These are phyloP conservation scores for Exidia glandulosa DNA, from an alignment of 768 basidiomycete genomes.

Conservation along the genomic window DNA sequence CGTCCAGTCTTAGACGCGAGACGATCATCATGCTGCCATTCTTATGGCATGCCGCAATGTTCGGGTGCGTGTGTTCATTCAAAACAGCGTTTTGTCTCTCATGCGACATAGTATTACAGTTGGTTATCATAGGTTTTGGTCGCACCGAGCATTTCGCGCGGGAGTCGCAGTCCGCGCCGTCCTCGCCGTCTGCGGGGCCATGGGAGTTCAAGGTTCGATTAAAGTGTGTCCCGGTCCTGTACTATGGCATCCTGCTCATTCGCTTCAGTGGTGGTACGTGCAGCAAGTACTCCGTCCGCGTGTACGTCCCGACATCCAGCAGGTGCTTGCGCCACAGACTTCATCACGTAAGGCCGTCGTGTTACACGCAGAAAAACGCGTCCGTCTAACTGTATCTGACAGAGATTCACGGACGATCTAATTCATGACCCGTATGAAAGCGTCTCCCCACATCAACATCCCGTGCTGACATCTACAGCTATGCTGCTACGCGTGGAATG, in stretches of 20 bases:
- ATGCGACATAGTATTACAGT: slow-evolving; percentile 16
- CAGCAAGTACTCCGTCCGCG: neutral
- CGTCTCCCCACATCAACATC: neutral
- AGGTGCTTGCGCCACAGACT: slow-evolving; percentile 65
- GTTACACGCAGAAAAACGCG: no score
- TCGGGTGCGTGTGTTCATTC: slow-evolving; percentile 39
- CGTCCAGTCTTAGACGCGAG: slow-evolving; percentile 27
- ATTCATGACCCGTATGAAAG: slow-evolving; percentile 51
- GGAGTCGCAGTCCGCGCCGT: slow-evolving; percentile 39
- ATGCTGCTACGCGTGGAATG: slow-evolving; percentile 62
- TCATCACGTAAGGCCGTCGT: slow-evolving; percentile 45
- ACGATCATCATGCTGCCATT: slow-evolving; percentile 42
- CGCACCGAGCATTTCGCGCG: slow-evolving; percentile 61
- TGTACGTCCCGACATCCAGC: neutral
- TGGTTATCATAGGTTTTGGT: slow-evolving; percentile 73
- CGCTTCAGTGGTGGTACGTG: slow-evolving; percentile 42
- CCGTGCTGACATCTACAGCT: slow-evolving; percentile 26
- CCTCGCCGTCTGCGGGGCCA: slow-evolving; percentile 57
- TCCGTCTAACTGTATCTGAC: no score
- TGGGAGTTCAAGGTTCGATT: slow-evolving; percentile 71
- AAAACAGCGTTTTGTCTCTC: neutral
- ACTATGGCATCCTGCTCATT: neutral
- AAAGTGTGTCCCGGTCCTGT: slow-evolving; percentile 34
- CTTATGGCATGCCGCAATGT: slow-evolving; percentile 59
- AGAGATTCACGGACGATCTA: slow-evolving; percentile 65